phyloP scores from a whole-genome alignment of 1,284 basidiomycete genomes.

The Paramarasmius palmivorus region DNA sequence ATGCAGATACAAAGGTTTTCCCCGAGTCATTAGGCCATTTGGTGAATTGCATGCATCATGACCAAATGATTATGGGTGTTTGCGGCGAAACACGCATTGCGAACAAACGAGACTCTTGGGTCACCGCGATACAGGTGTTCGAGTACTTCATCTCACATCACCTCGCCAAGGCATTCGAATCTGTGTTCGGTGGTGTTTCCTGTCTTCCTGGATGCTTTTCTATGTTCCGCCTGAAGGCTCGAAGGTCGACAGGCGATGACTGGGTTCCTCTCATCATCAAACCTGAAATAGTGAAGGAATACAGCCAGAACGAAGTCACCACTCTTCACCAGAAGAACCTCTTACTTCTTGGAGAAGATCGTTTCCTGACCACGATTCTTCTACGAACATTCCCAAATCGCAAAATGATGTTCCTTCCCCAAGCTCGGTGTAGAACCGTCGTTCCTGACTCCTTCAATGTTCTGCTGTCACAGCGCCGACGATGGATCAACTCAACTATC shows the following conservation, averaged over 20 bases:
- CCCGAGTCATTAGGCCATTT: constrained; percentile 84
- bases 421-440: constrained; percentile 93
- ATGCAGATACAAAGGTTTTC: constrained; percentile 95
- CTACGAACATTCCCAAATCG: constrained; percentile 96
- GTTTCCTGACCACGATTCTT: constrained; percentile 94
- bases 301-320: constrained; percentile 91
- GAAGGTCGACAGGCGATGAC: constrained; percentile 85
- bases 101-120: constrained; percentile 98
- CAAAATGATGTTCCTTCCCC: constrained; percentile 99
- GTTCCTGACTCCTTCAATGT: constrained; percentile 95
- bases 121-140: constrained; percentile 97
- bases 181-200: constrained; percentile 98
- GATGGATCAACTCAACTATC: constrained; percentile 99
- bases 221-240: constrained; percentile 97
- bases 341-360: constrained; percentile 95
- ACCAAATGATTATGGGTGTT: constrained; percentile 98
- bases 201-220: constrained; percentile 99
- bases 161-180: constrained; percentile 97
- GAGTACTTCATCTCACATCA: constrained; percentile 99
- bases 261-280: constrained; percentile 98
- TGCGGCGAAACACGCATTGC: constrained; percentile 99
- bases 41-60: constrained; percentile 98
- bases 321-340: constrained; percentile 99
- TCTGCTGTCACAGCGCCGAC: constrained; percentile 92
- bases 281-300: constrained; percentile 96